These are phyloP conservation scores for Megacollybia platyphylla DNA, from an alignment of 1,284 basidiomycete species.

Conservation along the genomic window DNA sequence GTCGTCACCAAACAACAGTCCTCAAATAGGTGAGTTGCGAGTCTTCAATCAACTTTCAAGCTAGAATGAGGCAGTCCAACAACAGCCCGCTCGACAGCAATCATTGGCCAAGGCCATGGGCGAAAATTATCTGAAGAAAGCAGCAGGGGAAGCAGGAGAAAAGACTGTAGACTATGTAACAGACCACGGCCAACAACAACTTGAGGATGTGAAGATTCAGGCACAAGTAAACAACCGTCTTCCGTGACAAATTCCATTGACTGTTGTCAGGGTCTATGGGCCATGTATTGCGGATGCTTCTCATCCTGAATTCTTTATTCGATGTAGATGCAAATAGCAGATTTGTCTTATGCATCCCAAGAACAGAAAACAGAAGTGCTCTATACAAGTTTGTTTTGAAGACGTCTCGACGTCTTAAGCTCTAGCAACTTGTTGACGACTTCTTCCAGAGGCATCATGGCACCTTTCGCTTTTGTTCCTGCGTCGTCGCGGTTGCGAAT, in stretches of 20 bases:
- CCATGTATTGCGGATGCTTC: conserved; percentile 16
- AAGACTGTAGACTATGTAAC: conserved; percentile 13
- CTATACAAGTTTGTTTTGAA: neutral
- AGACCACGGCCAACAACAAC: conserved; percentile 10
- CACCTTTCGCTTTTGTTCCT: conserved; percentile 65
- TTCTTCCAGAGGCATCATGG: conserved; percentile 57
- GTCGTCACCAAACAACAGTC: neutral
- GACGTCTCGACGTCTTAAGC: conserved; percentile 42
- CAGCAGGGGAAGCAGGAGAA: conserved; percentile 12
- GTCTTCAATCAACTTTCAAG: neutral
- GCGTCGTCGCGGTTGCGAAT: conserved; percentile 90
- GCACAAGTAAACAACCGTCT: conserved; percentile 11
- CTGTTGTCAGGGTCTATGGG: conserved; percentile 13
- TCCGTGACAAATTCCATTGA: neutral
- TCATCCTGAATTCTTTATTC: no score
- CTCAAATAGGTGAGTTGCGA: neutral
- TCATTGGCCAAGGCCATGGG: neutral
- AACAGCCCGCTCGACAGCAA: neutral
- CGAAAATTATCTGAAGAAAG: conserved; percentile 10
- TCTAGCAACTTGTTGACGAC: conserved; percentile 49
- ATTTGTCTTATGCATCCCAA: neutral
- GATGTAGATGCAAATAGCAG: neutral
- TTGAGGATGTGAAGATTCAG: conserved; percentile 14
- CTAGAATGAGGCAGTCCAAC: neutral
- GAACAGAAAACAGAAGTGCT: neutral